Evolutionary conservation across 352 stramenopile species (phyloP).

Genomic region (Pythium folliculosum): DNA sequence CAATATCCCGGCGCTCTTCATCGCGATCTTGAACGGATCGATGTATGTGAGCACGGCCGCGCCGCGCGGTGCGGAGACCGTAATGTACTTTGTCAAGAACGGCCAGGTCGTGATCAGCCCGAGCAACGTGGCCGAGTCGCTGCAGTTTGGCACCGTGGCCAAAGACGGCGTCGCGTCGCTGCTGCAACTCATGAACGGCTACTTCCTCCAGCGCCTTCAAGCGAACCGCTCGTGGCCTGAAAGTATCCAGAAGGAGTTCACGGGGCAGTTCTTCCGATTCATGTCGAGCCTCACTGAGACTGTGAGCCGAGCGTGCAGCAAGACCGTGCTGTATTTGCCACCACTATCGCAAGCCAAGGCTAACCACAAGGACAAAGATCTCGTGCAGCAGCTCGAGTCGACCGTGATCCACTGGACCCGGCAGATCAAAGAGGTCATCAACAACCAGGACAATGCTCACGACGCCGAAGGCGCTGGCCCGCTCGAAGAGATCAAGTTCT

Average conservation of each 20-base stretch:
- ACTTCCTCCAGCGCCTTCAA: constrained; percentile 80
- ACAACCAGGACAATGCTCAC: constrained; percentile 93
- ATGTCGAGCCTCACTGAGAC: constrained; percentile 95
- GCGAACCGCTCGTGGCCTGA: constrained; percentile 89
- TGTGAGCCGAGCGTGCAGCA: constrained; percentile 87
- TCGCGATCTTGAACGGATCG: constrained; percentile 48
- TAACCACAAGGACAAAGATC: constrained; percentile 92
- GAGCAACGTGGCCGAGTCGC: constrained; percentile 47
- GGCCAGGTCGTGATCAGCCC: constrained; percentile 68
- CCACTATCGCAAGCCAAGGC: constrained; percentile 80
- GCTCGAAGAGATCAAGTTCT: constrained; percentile 96
- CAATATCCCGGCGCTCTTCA: constrained; percentile 69
- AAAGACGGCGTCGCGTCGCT: constrained; percentile 80
- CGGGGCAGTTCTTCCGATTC: constrained; percentile 93
- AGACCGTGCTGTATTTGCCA: constrained; percentile 94
- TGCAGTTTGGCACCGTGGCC: constrained; percentile 81
- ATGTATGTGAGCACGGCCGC: constrained; percentile 61
- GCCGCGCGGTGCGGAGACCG: constrained; percentile 41
- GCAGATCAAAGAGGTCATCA: constrained; percentile 97
- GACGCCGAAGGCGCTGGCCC: constrained; percentile 90
- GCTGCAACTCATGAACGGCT: constrained; percentile 85
- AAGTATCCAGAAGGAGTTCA: constrained; percentile 94
- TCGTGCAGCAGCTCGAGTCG: constrained; percentile 95
- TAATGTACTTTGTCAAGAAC: constrained; percentile 92
- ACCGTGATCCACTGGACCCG: constrained; percentile 97